phyloP scores from a whole-genome alignment of 1,284 basidiomycete species.

The Tylopilus orsonianus region DNA sequence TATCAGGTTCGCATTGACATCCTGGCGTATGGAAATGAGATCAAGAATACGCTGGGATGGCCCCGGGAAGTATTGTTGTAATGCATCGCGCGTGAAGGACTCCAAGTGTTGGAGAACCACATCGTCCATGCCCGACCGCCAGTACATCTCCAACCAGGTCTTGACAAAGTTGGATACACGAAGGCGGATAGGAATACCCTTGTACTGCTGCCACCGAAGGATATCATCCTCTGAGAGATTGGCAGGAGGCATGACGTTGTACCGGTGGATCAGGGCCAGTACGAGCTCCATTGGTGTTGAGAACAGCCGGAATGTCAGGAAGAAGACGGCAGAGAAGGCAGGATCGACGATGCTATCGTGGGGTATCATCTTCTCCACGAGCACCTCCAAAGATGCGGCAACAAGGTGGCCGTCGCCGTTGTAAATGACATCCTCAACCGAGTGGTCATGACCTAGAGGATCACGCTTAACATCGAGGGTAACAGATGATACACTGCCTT shows the following conservation, averaged over 20 bases:
- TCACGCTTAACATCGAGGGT: slow-evolving; percentile 49
- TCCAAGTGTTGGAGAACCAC: slow-evolving; percentile 58
- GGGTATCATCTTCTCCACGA: slow-evolving; percentile 97
- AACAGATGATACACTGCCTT: slow-evolving; percentile 51
- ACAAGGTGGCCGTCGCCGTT: slow-evolving; percentile 89
- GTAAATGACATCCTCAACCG: slow-evolving; percentile 82
- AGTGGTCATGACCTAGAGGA: slow-evolving; percentile 67
- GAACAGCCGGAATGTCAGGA: slow-evolving; percentile 95
- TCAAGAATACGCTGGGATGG: slow-evolving; percentile 76
- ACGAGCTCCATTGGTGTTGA: slow-evolving; percentile 77
- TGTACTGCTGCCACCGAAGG: slow-evolving; percentile 79
- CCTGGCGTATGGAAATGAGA: slow-evolving; percentile 56
- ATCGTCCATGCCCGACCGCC: slow-evolving; percentile 72
- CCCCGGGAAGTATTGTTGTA: slow-evolving; percentile 63
- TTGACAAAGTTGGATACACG: slow-evolving; percentile 92
- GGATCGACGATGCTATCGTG: slow-evolving; percentile 87
- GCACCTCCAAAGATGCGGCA: slow-evolving; percentile 84
- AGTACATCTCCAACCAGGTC: slow-evolving; percentile 90
- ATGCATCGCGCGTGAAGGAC: slow-evolving; percentile 62
- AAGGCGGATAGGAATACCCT: slow-evolving; percentile 85
- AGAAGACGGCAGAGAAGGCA: slow-evolving; percentile 86
- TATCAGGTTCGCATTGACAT: slow-evolving; percentile 43
- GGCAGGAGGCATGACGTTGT: slow-evolving; percentile 68
- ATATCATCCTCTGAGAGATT: slow-evolving; percentile 63
- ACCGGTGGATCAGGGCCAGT: slow-evolving; percentile 77